A percentile compares a stretch with the other conserved stretches of the same genome.
Conservation (phyloP, 257 asterid species). For the Solanum rostratum region DNA sequence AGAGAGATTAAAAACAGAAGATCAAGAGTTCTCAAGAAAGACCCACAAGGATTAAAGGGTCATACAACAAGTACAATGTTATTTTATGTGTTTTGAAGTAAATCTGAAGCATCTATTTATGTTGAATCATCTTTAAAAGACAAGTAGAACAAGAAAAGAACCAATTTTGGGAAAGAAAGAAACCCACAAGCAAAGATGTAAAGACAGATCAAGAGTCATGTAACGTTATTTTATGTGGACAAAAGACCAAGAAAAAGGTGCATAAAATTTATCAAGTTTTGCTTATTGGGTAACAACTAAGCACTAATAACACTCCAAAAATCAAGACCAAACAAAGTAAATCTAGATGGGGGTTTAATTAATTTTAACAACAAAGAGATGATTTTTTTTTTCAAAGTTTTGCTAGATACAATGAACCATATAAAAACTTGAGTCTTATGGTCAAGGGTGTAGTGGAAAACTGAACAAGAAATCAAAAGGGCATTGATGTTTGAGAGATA, state of each 20-base stretch:
- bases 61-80: constrained; percentile 25
- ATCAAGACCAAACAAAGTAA: constrained; percentile 22
- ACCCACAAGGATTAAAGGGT: background rate
- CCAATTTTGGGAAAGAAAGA: constrained; percentile 17
- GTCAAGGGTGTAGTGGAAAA: background rate
- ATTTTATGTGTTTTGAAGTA: constrained; percentile 48
- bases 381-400: background rate
- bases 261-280: constrained; percentile 19
- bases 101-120: constrained; percentile 10
- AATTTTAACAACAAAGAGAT: background rate
- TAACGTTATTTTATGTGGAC: constrained; percentile 84
- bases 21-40: constrained; percentile 10
- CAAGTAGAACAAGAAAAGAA: constrained; percentile 21
- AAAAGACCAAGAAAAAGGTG: constrained; percentile 20
- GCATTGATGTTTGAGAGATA: constrained; percentile 1
- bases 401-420: background rate
- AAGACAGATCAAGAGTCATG: constrained; percentile 20
- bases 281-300: constrained; percentile 34
- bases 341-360: background rate
- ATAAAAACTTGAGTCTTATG: background rate
- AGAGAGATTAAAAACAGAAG: constrained; percentile 6
- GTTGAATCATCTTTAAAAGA: constrained; percentile 6
- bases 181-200: constrained; percentile 15
- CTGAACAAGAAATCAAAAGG: background rate
- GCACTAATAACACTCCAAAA: constrained; percentile 12